These are phyloP conservation scores for Arthrobotrys entomopaga DNA, from an alignment of 2,329 filamentous ascomycete genomes.

Conservation along the genomic window DNA sequence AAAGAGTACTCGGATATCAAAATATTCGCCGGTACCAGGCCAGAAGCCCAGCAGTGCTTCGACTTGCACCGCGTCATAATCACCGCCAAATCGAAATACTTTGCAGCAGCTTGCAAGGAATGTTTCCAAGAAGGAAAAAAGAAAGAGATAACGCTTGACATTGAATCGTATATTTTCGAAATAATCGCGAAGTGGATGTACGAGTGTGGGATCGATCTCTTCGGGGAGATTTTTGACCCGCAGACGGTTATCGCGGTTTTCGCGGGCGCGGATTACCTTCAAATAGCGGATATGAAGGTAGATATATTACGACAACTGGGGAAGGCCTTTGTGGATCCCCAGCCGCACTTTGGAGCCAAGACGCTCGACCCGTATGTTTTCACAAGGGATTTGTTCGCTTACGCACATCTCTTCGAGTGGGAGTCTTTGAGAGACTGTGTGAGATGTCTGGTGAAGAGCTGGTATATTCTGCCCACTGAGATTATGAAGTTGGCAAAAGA, in stretches of 20 bases:
- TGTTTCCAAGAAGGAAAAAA: conserved; percentile 6
- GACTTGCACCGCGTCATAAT: conserved; percentile 8
- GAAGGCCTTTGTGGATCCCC: not conserved
- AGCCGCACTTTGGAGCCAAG: not conserved
- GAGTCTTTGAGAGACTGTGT: not conserved
- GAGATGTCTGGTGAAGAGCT: not conserved
- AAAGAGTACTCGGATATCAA: conserved; percentile 1
- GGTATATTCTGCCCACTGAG: not conserved
- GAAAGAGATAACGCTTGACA: not conserved
- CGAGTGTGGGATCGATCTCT: not conserved
- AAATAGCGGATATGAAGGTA: not conserved
- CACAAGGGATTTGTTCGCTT: not conserved
- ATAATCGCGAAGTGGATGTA: conserved; percentile 16
- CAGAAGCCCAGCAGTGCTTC: not conserved
- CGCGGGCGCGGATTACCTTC: conserved; percentile 13
- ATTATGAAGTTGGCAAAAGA: not conserved
- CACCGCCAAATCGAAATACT: conserved; percentile 1
- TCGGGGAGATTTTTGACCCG: not conserved
- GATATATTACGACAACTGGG: not conserved
- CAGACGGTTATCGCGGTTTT: not conserved
- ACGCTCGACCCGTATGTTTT: not conserved
- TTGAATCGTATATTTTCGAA: conserved; percentile 3
- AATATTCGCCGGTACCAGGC: not conserved
- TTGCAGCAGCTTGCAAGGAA: not conserved
- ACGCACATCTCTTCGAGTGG: conserved; percentile 3